Evolutionary conservation across 495 filamentous ascomycete genomes (phyloP).

Genomic region (Penicillium paxilli): DNA sequence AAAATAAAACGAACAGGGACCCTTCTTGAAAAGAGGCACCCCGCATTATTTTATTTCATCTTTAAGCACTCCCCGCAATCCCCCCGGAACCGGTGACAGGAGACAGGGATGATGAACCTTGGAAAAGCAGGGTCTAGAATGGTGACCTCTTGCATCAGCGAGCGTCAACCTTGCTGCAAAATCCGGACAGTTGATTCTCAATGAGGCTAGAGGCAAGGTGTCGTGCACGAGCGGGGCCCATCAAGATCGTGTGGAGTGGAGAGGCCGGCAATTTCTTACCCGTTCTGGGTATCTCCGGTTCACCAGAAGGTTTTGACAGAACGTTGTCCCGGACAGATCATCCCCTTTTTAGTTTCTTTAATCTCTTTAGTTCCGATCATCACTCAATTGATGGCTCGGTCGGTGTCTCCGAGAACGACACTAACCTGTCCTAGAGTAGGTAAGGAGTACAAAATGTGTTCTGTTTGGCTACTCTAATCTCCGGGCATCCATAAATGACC

Average conservation of each 20-base stretch:
- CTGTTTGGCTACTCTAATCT: slow-evolving; percentile 7
- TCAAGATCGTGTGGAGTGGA: slow-evolving; percentile 2
- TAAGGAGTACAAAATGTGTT: neutral
- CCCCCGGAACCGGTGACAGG: neutral
- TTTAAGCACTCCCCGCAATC: neutral
- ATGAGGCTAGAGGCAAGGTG: slow-evolving; percentile 9
- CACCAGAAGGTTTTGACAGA: neutral
- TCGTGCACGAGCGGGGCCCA: neutral
- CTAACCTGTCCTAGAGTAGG: too few species aligned
- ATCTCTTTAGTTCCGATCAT: neutral
- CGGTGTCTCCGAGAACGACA: neutral
- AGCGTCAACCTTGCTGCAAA: neutral
- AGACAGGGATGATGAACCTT: neutral
- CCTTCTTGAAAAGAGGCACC: neutral
- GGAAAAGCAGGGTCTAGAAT: neutral
- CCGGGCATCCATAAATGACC: neutral
- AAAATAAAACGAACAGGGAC: neutral
- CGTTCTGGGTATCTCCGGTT: neutral
- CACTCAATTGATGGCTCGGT: neutral
- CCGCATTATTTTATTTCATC: neutral
- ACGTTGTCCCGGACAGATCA: neutral
- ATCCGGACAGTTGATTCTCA: slow-evolving; percentile 20
- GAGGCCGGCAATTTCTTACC: slow-evolving; percentile 9
- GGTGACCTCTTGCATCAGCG: slow-evolving; percentile 5
- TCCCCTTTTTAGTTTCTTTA: neutral